Base-by-base conservation (phyloP, 768 basidiomycete genomes). In the Phlegmacium glaucopus region DNA sequence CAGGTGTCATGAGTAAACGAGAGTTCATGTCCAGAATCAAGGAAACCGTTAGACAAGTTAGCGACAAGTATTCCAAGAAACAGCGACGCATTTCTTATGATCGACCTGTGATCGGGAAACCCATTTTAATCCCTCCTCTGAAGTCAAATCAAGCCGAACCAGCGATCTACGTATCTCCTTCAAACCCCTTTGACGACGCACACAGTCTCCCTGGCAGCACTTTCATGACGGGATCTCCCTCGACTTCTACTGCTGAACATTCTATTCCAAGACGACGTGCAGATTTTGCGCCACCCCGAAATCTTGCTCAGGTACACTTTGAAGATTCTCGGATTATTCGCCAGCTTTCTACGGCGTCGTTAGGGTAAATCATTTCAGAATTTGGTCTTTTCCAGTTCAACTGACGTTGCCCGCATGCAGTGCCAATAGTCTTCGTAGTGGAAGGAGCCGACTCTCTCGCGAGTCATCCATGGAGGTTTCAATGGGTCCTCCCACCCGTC, bases 211-310 rank as follows among this genome's bases (percentile, higher is more conserved):
- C 74, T 16, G 73, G 68, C 42, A 79, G 72, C 50, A 76, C 76
- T 3, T 69, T 77, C 41, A 71, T 77, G 37, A 76, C 77, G 2
- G 73, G 72, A 28, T 85, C 85, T 2, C 83, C 83, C 6, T 85
- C 85, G 9, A 74, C 72, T 16, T 87, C 85, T 29, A 85, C 82
- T 1, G 83, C 71, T 16, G 77, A 74, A 16, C 73, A 77, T 42
- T 87, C 85, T 5, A 81, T 85, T 46, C 86, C 85, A 18, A 74
- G 78, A 35, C 71, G 84, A 41, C 73, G 86, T 50, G 74, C 82
- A 0, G 87, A 88, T 64, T 88, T 88, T 58, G 80, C 71, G 9
- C 77, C 78, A n/a, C 79, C 82, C 6, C 72, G 71, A 56, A 64
- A 72, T n/a, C 73, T 68, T 52, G 68, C 59, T 45, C 69, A 64